Base-by-base conservation (phyloP, 2,329 filamentous ascomycete species). In the Hypomyces perniciosus region DNA sequence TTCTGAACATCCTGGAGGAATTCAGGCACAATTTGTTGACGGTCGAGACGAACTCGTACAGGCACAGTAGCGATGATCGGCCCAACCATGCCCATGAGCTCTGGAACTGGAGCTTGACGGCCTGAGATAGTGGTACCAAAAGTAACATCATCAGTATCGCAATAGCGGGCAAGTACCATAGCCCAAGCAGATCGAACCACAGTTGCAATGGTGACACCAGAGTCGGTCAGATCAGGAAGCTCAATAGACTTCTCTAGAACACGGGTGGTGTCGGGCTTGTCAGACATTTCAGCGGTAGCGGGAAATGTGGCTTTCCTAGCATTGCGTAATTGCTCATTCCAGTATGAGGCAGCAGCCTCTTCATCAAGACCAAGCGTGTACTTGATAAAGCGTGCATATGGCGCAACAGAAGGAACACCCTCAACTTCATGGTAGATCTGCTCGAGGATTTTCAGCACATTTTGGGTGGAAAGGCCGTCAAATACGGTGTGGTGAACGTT, bases 101-200 rank as follows among this genome's bases (percentile, higher is more conserved):
- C 55, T 10, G 46, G 30, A 5, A 61, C 47, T 12, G 51, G 51
- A 6, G 54, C 53, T 10, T 61, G 47, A 12, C 59, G 56, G 7
- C 59, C 59, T 4, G 53, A 57, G 27, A 54, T 46, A 5, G 51
- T 45, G 2, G 49, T 44, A 28, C 59, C 59, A 49, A 59, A 61
- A 1, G 50, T 30, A 12, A 60, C 41, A 42, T 51, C 54, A 8
- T 48, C 48, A 3, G 54, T 65, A 52, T 37, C 62, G 52, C 69
- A 63, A 44, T 72, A 71, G 3, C 67, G 55, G 0, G 65, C 64
- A 2, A 70, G 61, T 2, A 72, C 59, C 5, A 76, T 44, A 6
- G 60, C 51, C 58, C 61, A 62, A 6, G 64, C 61, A 2, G 62
- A 59, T 3, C 63, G 56, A 20, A 61, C 44, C 2, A 64, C 41